A percentile compares a stretch with the other conserved stretches of the same genome.
These are phyloP conservation scores for Melocanna baccifera DNA, from an alignment of 176 grass and related monocot species.

Conservation along the genomic window DNA sequence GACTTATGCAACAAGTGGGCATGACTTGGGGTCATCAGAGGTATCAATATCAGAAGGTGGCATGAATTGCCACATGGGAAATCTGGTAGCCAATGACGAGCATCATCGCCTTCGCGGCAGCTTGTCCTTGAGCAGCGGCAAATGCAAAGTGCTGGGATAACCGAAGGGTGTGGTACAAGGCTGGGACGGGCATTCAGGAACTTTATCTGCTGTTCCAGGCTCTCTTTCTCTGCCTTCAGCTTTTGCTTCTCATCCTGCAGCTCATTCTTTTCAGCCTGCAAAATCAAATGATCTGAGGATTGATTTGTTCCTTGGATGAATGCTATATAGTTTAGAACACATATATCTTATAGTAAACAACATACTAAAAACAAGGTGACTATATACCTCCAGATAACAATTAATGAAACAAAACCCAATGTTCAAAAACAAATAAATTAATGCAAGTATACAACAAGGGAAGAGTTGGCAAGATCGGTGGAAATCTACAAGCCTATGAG, in stretches of 20 bases:
- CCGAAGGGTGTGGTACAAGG: slow-evolving; percentile 47
- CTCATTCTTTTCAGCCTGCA: slow-evolving; percentile 91
- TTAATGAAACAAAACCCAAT: neutral
- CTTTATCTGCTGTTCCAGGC: slow-evolving; percentile 85
- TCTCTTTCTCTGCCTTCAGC: slow-evolving; percentile 88
- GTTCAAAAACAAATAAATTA: neutral
- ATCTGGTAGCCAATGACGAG: slow-evolving; percentile 82
- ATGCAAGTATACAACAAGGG: neutral
- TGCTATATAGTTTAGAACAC: neutral
- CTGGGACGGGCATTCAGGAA: slow-evolving; percentile 59
- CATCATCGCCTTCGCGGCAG: slow-evolving; percentile 79
- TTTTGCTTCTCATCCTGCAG: slow-evolving; percentile 88
- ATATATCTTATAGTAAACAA: neutral
- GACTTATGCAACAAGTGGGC: slow-evolving; percentile 73
- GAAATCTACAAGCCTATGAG: neutral
- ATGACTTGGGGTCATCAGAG: slow-evolving; percentile 71
- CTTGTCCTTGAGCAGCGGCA: slow-evolving; percentile 38
- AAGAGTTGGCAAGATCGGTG: neutral
- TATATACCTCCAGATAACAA: neutral
- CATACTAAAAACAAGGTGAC: neutral
- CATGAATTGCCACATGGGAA: slow-evolving; percentile 99
- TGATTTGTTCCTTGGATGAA: neutral
- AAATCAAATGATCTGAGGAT: slow-evolving; percentile 5
- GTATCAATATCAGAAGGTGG: slow-evolving; percentile 80
- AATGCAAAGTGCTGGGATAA: slow-evolving; percentile 67